phyloP scores from a whole-genome alignment of 1,284 basidiomycete species.

The Filobasidium uniguttulatum region DNA sequence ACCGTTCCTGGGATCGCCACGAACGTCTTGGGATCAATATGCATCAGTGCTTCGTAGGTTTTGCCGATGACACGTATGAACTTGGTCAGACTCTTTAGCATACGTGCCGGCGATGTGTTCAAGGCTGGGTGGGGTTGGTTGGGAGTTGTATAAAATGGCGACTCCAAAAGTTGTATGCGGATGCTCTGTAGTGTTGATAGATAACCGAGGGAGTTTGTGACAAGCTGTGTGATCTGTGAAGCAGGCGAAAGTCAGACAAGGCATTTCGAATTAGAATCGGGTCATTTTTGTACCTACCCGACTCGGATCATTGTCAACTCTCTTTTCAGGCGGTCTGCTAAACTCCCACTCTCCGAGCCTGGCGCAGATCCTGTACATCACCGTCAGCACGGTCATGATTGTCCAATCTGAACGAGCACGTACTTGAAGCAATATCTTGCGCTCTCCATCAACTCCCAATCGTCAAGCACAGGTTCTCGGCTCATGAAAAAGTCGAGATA shows the following conservation, averaged over 20 bases:
- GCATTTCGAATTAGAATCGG: background rate
- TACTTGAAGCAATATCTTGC: conserved; percentile 37
- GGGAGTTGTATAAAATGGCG: conserved; percentile 15
- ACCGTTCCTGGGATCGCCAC: conserved; percentile 28
- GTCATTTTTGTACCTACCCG: background rate
- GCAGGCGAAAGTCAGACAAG: background rate
- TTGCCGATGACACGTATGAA: conserved; percentile 34
- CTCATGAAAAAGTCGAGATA: conserved; percentile 13
- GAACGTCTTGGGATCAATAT: conserved; percentile 33
- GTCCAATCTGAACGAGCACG: conserved; percentile 12
- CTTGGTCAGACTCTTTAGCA: conserved; percentile 26
- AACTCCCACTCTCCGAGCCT: conserved; percentile 15
- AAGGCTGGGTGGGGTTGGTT: conserved; percentile 2
- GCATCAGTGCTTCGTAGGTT: conserved; percentile 34
- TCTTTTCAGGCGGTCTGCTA: conserved; percentile 12
- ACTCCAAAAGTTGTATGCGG: conserved; percentile 21
- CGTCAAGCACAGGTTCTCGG: conserved; percentile 14
- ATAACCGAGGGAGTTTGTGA: conserved; percentile 27
- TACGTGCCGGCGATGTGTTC: conserved; percentile 13
- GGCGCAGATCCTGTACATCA: conserved; percentile 6
- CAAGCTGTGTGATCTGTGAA: conserved; percentile 24
- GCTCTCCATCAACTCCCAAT: conserved; percentile 31
- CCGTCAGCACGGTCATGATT: background rate
- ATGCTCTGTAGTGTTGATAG: conserved; percentile 27
- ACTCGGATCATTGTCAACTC: conserved; percentile 19